Conservation (phyloP, 148 eudicot species). For the Camellia sinensis region DNA sequence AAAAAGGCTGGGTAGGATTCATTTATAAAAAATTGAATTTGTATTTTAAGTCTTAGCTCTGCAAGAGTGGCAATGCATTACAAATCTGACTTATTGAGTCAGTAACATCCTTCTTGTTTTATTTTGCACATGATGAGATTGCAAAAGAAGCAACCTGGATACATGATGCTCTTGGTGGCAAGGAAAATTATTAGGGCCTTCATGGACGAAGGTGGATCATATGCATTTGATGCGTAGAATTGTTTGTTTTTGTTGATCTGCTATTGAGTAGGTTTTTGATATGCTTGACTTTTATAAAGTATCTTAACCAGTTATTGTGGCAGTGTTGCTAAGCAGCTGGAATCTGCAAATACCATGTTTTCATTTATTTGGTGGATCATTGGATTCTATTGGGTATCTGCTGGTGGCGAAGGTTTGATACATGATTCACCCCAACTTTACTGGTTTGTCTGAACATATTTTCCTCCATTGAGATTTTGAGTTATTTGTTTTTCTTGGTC, state of each 20-base stretch:
- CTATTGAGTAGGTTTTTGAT: neutral
- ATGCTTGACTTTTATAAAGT: neutral
- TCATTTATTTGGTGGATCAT: slow-evolving; percentile 99
- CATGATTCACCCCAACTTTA: slow-evolving; percentile 77
- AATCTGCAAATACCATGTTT: slow-evolving; percentile 88
- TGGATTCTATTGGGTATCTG: slow-evolving; percentile 95
- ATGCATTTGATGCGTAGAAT: neutral
- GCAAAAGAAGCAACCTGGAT: neutral
- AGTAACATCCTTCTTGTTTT: no score
- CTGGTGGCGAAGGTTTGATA: slow-evolving; percentile 69
- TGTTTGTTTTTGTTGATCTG: no score
- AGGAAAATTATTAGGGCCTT: neutral
- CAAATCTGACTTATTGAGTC: no score
- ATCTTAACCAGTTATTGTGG: slow-evolving; percentile 10
- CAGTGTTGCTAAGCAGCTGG: slow-evolving; percentile 89
- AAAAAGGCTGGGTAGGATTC: neutral
- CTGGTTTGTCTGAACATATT: slow-evolving; percentile 49
- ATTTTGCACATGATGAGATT: neutral
- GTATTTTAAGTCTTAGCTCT: neutral
- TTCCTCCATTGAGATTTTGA: neutral
- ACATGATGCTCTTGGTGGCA: neutral
- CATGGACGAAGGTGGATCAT: no score
- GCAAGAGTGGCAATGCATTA: neutral
- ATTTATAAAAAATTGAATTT: neutral
- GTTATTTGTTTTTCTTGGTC: neutral